Evolutionary conservation across 2,329 filamentous ascomycete genomes (phyloP).

Genomic region (Leptographium flavum): DNA sequence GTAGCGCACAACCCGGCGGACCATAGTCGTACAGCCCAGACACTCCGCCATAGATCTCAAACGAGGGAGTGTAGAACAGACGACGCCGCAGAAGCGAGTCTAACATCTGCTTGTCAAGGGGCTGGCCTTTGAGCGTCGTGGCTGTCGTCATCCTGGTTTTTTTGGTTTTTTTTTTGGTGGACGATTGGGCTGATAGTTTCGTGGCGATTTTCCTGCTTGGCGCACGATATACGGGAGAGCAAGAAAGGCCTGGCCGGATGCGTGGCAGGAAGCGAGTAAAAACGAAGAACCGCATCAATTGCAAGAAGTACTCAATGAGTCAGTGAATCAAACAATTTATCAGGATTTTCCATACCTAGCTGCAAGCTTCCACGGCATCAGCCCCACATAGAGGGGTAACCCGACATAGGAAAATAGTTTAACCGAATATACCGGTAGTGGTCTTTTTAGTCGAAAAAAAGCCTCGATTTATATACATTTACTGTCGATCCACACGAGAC

Average conservation of each 20-base stretch:
- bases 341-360: not conserved
- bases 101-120: slow-evolving; percentile 68
- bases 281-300: slow-evolving; percentile 9
- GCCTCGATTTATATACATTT: too few species aligned
- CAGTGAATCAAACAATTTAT: not conserved
- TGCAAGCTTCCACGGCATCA: not conserved
- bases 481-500: too few species aligned
- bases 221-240: too few species aligned
- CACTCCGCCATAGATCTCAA: slow-evolving; percentile 88
- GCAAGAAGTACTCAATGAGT: not conserved
- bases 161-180: not conserved
- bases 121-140: slow-evolving; percentile 78
- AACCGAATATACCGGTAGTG: too few species aligned
- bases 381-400: not conserved
- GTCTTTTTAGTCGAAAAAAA: too few species aligned
- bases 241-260: not conserved
- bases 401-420: too few species aligned
- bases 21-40: slow-evolving; percentile 89
- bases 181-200: not conserved
- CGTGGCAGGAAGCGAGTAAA: slow-evolving; percentile 1
- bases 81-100: slow-evolving; percentile 78
- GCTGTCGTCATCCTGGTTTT: slow-evolving; percentile 13
- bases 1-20: slow-evolving; percentile 71
- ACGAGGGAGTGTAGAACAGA: slow-evolving; percentile 88
- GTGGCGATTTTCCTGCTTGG: not conserved